Conservation (phyloP, 768 basidiomycete genomes). For the Suillus tomentosus region DNA sequence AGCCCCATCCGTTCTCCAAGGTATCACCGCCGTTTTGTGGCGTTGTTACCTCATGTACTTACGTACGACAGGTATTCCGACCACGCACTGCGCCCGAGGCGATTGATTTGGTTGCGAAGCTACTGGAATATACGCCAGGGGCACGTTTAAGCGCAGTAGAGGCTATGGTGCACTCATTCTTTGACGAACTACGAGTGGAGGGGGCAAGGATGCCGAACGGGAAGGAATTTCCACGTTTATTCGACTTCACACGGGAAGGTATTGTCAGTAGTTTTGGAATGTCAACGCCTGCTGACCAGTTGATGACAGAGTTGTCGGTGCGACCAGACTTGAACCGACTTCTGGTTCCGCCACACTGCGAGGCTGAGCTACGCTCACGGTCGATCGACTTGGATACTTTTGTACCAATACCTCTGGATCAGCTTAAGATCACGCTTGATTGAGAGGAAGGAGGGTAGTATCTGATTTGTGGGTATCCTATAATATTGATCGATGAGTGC, state of each 20-base stretch:
- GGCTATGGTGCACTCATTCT: constrained; percentile 94
- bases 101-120: constrained; percentile 91
- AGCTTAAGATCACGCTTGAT: constrained; percentile 91
- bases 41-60: constrained; percentile 16
- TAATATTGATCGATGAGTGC: constrained; percentile 32
- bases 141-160: constrained; percentile 87
- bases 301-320: constrained; percentile 82
- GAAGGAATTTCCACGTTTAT: constrained; percentile 91
- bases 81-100: constrained; percentile 96
- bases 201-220: constrained; percentile 96
- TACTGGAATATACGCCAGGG: constrained; percentile 97
- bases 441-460: constrained; percentile 25
- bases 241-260: constrained; percentile 97
- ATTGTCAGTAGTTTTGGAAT: constrained; percentile 31
- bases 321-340: constrained; percentile 91
- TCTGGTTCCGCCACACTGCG: constrained; percentile 89
- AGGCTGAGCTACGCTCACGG: constrained; percentile 84
- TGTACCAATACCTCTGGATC: constrained; percentile 96
- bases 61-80: constrained; percentile 79
- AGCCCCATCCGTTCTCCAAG: constrained; percentile 99
- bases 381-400: constrained; percentile 88
- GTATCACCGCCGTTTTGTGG: constrained; percentile 40
- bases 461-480: constrained; percentile 39
- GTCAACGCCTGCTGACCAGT: constrained; percentile 9
- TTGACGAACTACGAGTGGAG: constrained; percentile 91